Base-by-base conservation (phyloP, 306 rosid genomes). In the Vachellia collinsii region DNA sequence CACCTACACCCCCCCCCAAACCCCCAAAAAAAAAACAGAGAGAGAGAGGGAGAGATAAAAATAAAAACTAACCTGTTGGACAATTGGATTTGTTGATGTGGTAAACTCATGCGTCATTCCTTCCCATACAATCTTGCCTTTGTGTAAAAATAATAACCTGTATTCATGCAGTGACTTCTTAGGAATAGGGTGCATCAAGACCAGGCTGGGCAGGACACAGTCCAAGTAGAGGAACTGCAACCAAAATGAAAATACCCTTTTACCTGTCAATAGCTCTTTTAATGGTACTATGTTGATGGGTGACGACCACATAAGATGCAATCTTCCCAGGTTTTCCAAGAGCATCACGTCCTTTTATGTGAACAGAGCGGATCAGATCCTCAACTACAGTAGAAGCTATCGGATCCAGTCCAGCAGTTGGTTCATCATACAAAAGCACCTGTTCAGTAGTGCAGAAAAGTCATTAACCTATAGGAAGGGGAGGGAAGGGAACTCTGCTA, bases 331-430 rank as follows among this genome's bases (percentile, higher is more conserved):
- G 91, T 76, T 86, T 85, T 78, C 90, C 94, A 46, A 85, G 39
- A 5, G 85, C 93, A 79, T 85, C 97, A 48, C 85, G 89, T 44
- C 93, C 97, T 92, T 93, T 90, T 54, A 90, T 81, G 81, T 96
- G 99, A 58, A 93, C 93, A 56, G 97, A 96, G 81, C 97, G 98
- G 81, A 96, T 96, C 75, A 96, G 90, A 89, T 96, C 98, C 87
- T 96, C 99, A 51, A 96, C 98, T 56, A 96, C 99, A 22, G 99
- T 96, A 56, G 99, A 96, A 86, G 99, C 99, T 83, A 96, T 96
- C 37, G 99, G 99, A 88, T 96, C 99, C 62, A 96, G 98, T 76
- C 99, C 99, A 76, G 98, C 99, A 10, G 97, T 96, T 63, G 99
- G 99, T 85, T 96, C 99, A 53, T 93, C 99, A 67, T 93, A 96